phyloP scores from a whole-genome alignment of 2,329 filamentous ascomycete genomes.

The Cladosporium oxysporum region DNA sequence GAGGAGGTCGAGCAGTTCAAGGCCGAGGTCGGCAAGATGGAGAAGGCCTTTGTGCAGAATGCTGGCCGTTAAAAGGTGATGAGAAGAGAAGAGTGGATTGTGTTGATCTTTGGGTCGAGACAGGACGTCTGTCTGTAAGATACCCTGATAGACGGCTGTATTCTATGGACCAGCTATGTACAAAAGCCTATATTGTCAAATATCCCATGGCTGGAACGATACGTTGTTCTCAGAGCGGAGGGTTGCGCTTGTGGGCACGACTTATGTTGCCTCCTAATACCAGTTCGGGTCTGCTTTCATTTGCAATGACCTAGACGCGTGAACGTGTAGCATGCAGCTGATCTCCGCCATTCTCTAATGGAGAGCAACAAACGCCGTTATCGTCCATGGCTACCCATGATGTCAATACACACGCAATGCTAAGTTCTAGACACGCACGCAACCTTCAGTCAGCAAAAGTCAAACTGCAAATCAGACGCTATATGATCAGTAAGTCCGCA shows the following conservation, averaged over 20 bases:
- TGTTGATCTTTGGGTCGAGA: slow-evolving; percentile 2
- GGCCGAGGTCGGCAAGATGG: slow-evolving; percentile 80
- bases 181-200: slow-evolving; percentile 9
- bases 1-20: slow-evolving; percentile 89
- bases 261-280: background rate
- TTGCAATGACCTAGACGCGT: background rate
- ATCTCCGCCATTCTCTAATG: background rate
- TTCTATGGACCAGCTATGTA: slow-evolving; percentile 17
- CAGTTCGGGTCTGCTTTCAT: background rate
- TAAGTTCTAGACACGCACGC: background rate
- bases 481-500: background rate
- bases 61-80: slow-evolving; percentile 55
- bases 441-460: background rate
- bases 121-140: slow-evolving; percentile 11
- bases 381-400: background rate
- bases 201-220: background rate
- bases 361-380: background rate
- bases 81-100: too few species aligned
- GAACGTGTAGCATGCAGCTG: background rate
- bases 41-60: slow-evolving; percentile 85
- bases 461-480: background rate
- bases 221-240: background rate
- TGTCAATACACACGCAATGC: background rate
- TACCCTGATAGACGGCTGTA: slow-evolving; percentile 20
- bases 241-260: background rate